A percentile compares a stretch with the other conserved stretches of the same genome.
Conservation (phyloP, 2,329 filamentous ascomycete species). For the Penicillium fuscoglaucum region DNA sequence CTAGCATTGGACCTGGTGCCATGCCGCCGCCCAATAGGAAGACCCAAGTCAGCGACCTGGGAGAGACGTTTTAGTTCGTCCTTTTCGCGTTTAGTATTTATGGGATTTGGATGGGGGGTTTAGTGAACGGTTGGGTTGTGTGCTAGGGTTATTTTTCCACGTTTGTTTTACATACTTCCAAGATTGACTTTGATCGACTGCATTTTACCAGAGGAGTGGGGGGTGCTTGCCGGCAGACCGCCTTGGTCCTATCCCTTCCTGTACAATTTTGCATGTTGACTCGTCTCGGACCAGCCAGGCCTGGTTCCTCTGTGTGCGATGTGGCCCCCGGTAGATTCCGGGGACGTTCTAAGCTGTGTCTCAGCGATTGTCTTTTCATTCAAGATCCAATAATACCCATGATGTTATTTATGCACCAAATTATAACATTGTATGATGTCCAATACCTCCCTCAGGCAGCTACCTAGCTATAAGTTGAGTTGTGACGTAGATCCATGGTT, state of each 20-base stretch:
- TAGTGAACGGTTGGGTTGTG: background rate
- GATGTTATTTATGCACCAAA: slow-evolving; percentile 24
- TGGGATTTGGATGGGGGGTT: background rate
- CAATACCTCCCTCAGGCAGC: no score
- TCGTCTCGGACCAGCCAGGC: slow-evolving; percentile 1
- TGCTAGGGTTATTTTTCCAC: background rate
- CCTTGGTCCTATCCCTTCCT: background rate
- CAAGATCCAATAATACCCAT: slow-evolving; percentile 40
- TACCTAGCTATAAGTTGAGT: background rate
- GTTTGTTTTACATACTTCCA: slow-evolving; percentile 4
- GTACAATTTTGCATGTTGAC: slow-evolving; percentile 5
- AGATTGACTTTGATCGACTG: background rate
- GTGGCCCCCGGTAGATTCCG: slow-evolving; percentile 21
- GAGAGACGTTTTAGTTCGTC: slow-evolving; percentile 56
- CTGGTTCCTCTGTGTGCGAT: slow-evolving; percentile 7
- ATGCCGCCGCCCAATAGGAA: slow-evolving; percentile 52
- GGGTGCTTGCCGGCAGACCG: background rate
- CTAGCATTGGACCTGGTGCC: slow-evolving; percentile 42
- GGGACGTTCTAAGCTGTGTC: slow-evolving; percentile 41
- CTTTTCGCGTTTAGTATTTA: background rate
- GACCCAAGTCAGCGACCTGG: slow-evolving; percentile 55
- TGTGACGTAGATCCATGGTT: background rate
- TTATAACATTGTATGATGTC: background rate
- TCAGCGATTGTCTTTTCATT: slow-evolving; percentile 37
- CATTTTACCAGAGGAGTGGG: background rate